Conservation (phyloP, 2,329 filamentous ascomycete genomes). For the Neonectria magnoliae region DNA sequence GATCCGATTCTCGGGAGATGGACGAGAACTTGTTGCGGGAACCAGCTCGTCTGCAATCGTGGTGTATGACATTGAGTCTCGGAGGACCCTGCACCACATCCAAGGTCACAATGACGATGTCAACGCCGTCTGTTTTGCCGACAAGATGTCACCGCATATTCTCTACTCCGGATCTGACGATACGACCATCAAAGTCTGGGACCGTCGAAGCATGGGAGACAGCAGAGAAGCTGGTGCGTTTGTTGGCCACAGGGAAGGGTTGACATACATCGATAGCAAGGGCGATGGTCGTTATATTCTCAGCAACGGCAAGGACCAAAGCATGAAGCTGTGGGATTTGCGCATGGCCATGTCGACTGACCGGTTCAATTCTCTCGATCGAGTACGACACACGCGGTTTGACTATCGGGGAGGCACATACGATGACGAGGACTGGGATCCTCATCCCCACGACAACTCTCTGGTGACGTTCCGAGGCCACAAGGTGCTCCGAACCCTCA, state of each 20-base stretch:
- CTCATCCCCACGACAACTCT: constrained; percentile 84
- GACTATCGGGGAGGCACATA: constrained; percentile 80
- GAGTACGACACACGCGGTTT: constrained; percentile 67
- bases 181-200: constrained; percentile 94
- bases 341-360: constrained; percentile 85
- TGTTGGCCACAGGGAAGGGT: constrained; percentile 71
- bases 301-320: constrained; percentile 95
- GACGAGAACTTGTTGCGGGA: constrained; percentile 88
- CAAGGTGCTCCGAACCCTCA: constrained; percentile 86
- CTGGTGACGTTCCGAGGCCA: constrained; percentile 95
- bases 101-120: constrained; percentile 87
- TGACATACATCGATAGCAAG: constrained; percentile 77
- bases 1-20: constrained; percentile 91
- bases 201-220: constrained; percentile 90
- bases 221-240: constrained; percentile 75
- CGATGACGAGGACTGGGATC: constrained; percentile 68
- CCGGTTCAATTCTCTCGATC: constrained; percentile 66
- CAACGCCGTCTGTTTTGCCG: constrained; percentile 96
- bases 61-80: constrained; percentile 90
- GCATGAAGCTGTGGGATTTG: constrained; percentile 96
- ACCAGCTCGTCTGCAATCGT: constrained; percentile 83
- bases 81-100: constrained; percentile 77
- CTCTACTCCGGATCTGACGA: constrained; percentile 97
- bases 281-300: constrained; percentile 83
- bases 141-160: constrained; percentile 88